Evolutionary conservation across 108 stramenopile species (phyloP).

Genomic region (Discostella stelligeroides): DNA sequence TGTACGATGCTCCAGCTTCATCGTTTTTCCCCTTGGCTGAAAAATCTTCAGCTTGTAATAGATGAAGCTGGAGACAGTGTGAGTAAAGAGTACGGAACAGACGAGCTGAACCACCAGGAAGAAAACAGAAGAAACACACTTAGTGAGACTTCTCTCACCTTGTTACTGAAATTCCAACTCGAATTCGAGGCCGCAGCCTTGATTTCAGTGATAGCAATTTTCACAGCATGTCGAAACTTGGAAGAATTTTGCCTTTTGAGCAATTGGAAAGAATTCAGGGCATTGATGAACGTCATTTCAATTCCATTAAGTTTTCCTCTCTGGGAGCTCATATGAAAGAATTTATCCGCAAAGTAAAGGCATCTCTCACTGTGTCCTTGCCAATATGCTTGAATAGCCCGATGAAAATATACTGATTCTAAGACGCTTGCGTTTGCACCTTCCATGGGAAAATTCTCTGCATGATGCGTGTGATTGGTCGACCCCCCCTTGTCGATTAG

Average conservation of each 20-base stretch:
- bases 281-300: neutral
- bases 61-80: constrained; percentile 10
- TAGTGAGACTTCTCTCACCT: neutral
- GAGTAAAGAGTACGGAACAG: too few species aligned
- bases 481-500: constrained; percentile 25
- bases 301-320: neutral
- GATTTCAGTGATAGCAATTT: neutral
- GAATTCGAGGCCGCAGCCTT: neutral
- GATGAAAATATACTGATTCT: neutral
- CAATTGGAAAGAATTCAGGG: constrained; percentile 8
- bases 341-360: constrained; percentile 11
- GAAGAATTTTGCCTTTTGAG: neutral
- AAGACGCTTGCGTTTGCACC: too few species aligned
- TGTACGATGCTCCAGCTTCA: constrained; percentile 15
- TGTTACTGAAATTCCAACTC: constrained; percentile 15
- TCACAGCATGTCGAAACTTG: neutral
- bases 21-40: constrained; percentile 8
- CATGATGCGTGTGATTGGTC: neutral
- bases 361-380: constrained; percentile 23
- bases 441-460: neutral
- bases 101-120: neutral
- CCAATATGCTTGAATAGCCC: constrained; percentile 22
- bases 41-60: constrained; percentile 22
- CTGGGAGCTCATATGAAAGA: neutral
- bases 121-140: neutral